Conservation (phyloP, 169 alveolate species). For the Plasmodium coatneyi region DNA sequence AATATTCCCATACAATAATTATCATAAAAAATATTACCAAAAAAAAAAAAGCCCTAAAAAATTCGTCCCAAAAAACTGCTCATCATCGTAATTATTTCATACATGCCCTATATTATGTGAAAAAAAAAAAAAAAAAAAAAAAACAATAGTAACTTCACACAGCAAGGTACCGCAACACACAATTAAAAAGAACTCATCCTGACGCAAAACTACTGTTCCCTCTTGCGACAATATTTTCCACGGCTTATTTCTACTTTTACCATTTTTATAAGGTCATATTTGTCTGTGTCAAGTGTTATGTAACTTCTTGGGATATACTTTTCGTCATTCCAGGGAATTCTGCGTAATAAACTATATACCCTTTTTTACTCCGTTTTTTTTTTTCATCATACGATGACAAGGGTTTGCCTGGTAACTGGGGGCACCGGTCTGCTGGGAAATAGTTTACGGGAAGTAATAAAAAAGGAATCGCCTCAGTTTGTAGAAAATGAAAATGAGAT, state of each 20-base stretch:
- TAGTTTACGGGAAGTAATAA: slow-evolving; percentile 58
- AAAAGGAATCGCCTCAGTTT: slow-evolving; percentile 14
- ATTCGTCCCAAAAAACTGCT: too few species aligned
- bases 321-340: neutral
- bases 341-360: neutral
- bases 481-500: slow-evolving; percentile 59
- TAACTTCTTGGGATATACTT: neutral
- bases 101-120: too few species aligned
- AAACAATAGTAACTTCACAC: neutral
- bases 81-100: too few species aligned
- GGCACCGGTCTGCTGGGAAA: slow-evolving; percentile 71
- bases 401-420: slow-evolving; percentile 64
- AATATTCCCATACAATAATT: too few species aligned
- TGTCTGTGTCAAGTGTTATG: neutral
- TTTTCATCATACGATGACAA: slow-evolving; percentile 23
- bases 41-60: too few species aligned
- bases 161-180: neutral
- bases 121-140: slow-evolving; percentile 1
- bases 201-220: neutral
- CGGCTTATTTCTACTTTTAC: neutral
- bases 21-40: too few species aligned
- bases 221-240: neutral
- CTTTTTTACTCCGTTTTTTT: neutral
- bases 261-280: neutral
- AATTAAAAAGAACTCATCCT: neutral